Conservation (phyloP, 1,139 yeast genomes). For the Fermentozyma sake region DNA sequence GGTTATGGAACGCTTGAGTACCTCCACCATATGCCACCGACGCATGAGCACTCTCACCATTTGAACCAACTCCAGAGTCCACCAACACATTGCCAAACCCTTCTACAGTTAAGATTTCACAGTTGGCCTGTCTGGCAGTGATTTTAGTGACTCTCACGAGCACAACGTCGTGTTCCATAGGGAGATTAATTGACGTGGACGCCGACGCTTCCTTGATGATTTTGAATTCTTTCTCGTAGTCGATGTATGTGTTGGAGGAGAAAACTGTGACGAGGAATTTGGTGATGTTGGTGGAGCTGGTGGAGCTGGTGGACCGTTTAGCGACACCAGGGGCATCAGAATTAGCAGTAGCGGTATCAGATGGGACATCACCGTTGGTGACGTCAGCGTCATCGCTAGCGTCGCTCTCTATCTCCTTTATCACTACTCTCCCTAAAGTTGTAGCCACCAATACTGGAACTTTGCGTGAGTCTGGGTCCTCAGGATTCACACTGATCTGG, state of each 20-base stretch:
- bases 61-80: slow-evolving; percentile 66
- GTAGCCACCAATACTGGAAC: slow-evolving; percentile 62
- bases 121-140: slow-evolving; percentile 65
- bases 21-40: slow-evolving; percentile 48
- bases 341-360: no score
- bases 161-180: slow-evolving; percentile 82
- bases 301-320: no score
- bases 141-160: slow-evolving; percentile 71
- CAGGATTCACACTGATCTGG: slow-evolving; percentile 19
- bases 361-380: slow-evolving; percentile 11
- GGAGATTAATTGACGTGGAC: slow-evolving; percentile 49
- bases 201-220: slow-evolving; percentile 12
- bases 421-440: slow-evolving; percentile 54
- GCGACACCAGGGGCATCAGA: slow-evolving; percentile 12
- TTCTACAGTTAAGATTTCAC: slow-evolving; percentile 81
- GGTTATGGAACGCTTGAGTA: slow-evolving; percentile 39
- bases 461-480: slow-evolving; percentile 9
- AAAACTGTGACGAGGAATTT: slow-evolving; percentile 28
- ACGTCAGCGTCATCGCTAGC: slow-evolving; percentile 15
- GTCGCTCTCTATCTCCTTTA: slow-evolving; percentile 17
- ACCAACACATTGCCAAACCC: slow-evolving; percentile 52
- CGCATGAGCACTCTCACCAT: slow-evolving; percentile 45
- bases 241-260: slow-evolving; percentile 29
- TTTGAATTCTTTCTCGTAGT: slow-evolving; percentile 22
- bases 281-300: slow-evolving; percentile 10